Evolutionary conservation across 2,329 filamentous ascomycete species (phyloP), one percentile per base, ranked within the genome.

Genomic region (Pseudocercospora crystallina): DNA sequence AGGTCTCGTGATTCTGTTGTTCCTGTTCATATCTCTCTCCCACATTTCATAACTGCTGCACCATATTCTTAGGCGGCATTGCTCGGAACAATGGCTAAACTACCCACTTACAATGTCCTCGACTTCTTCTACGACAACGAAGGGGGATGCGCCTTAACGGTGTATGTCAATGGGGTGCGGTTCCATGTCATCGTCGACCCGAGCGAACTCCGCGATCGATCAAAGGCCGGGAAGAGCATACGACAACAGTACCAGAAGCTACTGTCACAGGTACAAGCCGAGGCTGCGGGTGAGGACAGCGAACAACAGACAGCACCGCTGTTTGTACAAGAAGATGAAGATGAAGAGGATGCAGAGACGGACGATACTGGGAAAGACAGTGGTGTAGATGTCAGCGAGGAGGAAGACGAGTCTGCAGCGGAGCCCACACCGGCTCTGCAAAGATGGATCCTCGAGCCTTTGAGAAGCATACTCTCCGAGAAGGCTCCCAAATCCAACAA

Each of bases 111-210:
- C 65, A 47, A 68, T 32, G 57, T 65, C 2, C 57, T 69, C 30
- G 57, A 66, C 38, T 69, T 69, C 55, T 61, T 65, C 36, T 59
- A 61, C 35, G 64, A 69, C 53, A 60, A 65, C 33, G 60, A 66
- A 5, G 53, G 64, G 44, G 61, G 59, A 31, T 67, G 61, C 47
- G 64, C 67, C 7, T 45, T 70, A 26, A 70, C 66, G 1, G 62
- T 60, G 2, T 50, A 63, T n/a, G 54, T 62, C 26, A 60, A 65
- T 45, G 57, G 61, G n/a, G 50, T 60, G 5, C 60, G 66, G 8
- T 68, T 66, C 20, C 67, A 70, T 53, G 54, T 67, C 39, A 64
- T 66, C 36, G 62, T 63, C n/a, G 62, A 68, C 12, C 48, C 54
- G 2, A 47, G 55, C 13, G 51, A 60, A 11, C 48, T 68, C 10